Base-by-base conservation (phyloP, 2,329 filamentous ascomycete species). In the Fusarium bactridioides region DNA sequence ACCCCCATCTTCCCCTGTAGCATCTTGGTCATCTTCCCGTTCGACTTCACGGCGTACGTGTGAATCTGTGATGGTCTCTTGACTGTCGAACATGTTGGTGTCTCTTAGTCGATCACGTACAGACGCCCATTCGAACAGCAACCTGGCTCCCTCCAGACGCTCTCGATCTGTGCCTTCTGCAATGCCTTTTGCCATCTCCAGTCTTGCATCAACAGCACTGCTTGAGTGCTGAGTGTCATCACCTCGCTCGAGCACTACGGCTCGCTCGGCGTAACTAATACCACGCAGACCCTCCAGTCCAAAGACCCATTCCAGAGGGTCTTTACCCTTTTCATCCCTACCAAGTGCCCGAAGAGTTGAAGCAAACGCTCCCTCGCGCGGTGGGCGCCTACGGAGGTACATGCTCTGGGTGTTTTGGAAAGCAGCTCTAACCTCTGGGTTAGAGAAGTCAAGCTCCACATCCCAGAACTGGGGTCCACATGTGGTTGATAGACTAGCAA, bases 301-400 rank as follows among this genome's bases (percentile, higher is more conserved):
- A 78, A 97, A 94, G 3, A 97, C 79, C 92, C 93, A 95, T 69
- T 92, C 90, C 77, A 95, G 88, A 2, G 93, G 84, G 8, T 82
- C 78, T 13, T 78, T 67, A 23, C 76, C 75, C 38, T 79, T 77
- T 9, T 75, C 71, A 37, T 77, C 78, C 69, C 72, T 80, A 63
- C 92, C 93, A 33, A 97, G 86, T 0, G 93, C 93, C 6, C 91
- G 87, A 19, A 97, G 86, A 0, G 94, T 94, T 0, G 93, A 91
- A 10, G 89, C 86, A 79, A 97, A 97, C 13, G 89, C 87, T 12
- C 86, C 87, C 73, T 93, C 92, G 72, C 89, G 88, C 44, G 90
- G 86, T 19, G 91, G 88, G 61, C 94, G 89, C 21, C 92, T 87
- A 23, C 92, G 89, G 9, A 97, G 89, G 76, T 91, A 91, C 45